Conservation (phyloP, 2,329 filamentous ascomycete genomes). For the Monilinia aucupariae region DNA sequence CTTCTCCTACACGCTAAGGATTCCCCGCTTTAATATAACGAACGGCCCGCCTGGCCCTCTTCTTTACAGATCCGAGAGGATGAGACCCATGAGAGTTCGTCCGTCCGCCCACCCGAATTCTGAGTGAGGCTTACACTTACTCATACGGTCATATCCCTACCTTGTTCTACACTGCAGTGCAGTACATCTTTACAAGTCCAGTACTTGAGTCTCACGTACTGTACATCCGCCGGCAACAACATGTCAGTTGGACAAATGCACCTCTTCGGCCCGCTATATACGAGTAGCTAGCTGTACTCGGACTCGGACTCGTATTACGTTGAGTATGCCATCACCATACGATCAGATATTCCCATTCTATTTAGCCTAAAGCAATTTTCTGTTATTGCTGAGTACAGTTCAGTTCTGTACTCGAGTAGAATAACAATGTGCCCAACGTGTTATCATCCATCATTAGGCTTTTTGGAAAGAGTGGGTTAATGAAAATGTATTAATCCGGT, state of each 20-base stretch:
- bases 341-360: neutral
- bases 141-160: too few species aligned
- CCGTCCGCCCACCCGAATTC: neutral
- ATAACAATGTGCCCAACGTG: neutral
- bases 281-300: too few species aligned
- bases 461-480: neutral
- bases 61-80: constrained; percentile 3
- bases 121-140: neutral
- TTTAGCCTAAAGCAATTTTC: constrained; percentile 3
- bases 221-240: neutral
- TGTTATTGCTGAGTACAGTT: neutral
- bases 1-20: too few species aligned
- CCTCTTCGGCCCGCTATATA: neutral
- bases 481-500: neutral
- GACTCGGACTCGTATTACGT: too few species aligned
- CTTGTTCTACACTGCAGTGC: too few species aligned
- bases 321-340: too few species aligned
- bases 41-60: neutral
- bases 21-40: too few species aligned
- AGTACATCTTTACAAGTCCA: too few species aligned
- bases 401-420: neutral
- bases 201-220: too few species aligned
- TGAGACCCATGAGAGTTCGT: too few species aligned
- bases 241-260: neutral
- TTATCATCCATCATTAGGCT: neutral